phyloP scores from a whole-genome alignment of 2,329 filamentous ascomycete genomes.

The Colletotrichum horii region DNA sequence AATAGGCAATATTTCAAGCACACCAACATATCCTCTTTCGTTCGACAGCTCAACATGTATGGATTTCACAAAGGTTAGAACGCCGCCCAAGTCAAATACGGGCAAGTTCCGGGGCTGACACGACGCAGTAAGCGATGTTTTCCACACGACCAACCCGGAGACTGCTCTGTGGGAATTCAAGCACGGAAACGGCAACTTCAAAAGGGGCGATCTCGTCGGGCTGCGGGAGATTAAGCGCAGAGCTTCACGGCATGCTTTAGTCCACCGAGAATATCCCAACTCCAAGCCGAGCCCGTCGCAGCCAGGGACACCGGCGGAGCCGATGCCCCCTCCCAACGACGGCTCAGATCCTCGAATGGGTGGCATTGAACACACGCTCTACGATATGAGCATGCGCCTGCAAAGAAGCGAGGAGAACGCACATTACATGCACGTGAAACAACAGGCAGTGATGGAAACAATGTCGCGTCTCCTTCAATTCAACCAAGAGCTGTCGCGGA shows the following conservation, averaged over 20 bases:
- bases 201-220: conserved; percentile 88
- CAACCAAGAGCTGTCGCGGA: conserved; percentile 83
- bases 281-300: conserved; percentile 79
- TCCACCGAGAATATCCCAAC: conserved; percentile 87
- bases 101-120: neutral
- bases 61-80: conserved; percentile 93
- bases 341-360: conserved; percentile 76
- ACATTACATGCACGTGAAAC: conserved; percentile 79
- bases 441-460: conserved; percentile 82
- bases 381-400: conserved; percentile 78
- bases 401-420: conserved; percentile 84
- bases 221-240: conserved; percentile 94
- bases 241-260: conserved; percentile 89
- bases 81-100: neutral
- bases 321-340: conserved; percentile 71
- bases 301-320: conserved; percentile 83
- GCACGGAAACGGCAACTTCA: conserved; percentile 96
- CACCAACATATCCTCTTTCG: conserved; percentile 98
- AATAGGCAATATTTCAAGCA: conserved; percentile 97
- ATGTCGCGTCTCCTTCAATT: conserved; percentile 74
- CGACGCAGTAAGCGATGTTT: conserved; percentile 88
- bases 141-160: conserved; percentile 92
- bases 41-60: conserved; percentile 98
- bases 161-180: conserved; percentile 98
- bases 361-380: conserved; percentile 80